Conservation (phyloP, 179 eudicot genomes). For the Beta corolliflora region DNA sequence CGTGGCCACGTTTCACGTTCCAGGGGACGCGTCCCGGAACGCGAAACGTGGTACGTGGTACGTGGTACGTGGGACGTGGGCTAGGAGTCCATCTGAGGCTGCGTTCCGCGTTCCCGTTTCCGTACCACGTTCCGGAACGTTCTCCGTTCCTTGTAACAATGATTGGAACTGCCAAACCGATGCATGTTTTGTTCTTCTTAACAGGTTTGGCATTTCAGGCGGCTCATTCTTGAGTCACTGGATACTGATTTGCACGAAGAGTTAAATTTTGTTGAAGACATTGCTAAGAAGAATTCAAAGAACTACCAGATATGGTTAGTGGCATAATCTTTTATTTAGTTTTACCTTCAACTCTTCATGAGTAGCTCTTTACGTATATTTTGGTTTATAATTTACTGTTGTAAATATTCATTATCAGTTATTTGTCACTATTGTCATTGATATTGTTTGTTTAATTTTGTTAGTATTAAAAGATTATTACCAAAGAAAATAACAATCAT, state of each 20-base stretch:
- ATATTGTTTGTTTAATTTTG: not conserved
- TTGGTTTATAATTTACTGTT: not conserved
- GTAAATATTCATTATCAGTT: not conserved
- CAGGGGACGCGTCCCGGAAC: too few species aligned
- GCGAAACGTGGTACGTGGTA: too few species aligned
- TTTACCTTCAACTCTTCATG: not conserved
- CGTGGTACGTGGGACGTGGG: too few species aligned
- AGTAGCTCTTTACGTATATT: not conserved
- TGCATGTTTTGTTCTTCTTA: constrained; percentile 8
- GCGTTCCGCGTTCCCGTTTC: too few species aligned
- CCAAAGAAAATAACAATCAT: not conserved
- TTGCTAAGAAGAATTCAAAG: constrained; percentile 73
- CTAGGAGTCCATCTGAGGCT: too few species aligned
- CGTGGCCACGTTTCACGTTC: too few species aligned
- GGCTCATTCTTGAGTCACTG: constrained; percentile 76
- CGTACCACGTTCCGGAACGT: too few species aligned
- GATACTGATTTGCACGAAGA: constrained; percentile 68
- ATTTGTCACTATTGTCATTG: not conserved
- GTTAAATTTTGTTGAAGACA: constrained; percentile 55
- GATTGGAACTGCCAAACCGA: too few species aligned
- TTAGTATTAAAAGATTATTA: not conserved
- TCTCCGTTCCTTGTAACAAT: too few species aligned
- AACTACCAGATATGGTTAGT: constrained; percentile 97
- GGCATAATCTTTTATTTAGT: not conserved
- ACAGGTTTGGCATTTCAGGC: constrained; percentile 98